Percentiles rank a stretch among this genome's conserved stretches.
These are phyloP conservation scores for Wallemia mellicola DNA, from an alignment of 1,284 basidiomycete species.

Conservation along the genomic window DNA sequence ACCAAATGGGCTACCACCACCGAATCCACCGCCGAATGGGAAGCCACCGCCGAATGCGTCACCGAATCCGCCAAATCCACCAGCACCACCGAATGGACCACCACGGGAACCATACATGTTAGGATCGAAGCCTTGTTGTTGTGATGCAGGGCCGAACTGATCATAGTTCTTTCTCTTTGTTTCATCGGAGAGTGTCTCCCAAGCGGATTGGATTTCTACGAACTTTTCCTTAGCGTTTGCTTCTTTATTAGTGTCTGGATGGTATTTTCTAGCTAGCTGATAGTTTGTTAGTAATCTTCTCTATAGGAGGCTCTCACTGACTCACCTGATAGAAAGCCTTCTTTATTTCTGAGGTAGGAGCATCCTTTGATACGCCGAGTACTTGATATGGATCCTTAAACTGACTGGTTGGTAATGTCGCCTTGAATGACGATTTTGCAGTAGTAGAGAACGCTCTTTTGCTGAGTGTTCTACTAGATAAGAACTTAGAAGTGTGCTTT, in stretches of 20 bases:
- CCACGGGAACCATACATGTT: slow-evolving; percentile 28
- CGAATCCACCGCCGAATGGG: slow-evolving; percentile 4
- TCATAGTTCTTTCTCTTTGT: slow-evolving; percentile 82
- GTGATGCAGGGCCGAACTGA: slow-evolving; percentile 75
- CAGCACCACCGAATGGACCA: slow-evolving; percentile 12
- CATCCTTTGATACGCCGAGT: slow-evolving; percentile 61
- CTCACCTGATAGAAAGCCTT: slow-evolving; percentile 77
- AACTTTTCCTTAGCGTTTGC: slow-evolving; percentile 72
- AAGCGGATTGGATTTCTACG: slow-evolving; percentile 85
- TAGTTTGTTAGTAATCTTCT: slow-evolving; percentile 1
- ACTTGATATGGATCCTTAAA: slow-evolving; percentile 76
- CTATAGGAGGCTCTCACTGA: slow-evolving; percentile 6
- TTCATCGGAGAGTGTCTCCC: slow-evolving; percentile 85
- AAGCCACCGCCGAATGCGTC: neutral
- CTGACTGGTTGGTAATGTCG: slow-evolving; percentile 22
- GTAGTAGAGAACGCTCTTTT: no score
- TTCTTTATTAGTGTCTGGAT: slow-evolving; percentile 91
- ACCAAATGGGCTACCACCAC: neutral
- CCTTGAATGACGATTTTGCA: slow-evolving; percentile 7
- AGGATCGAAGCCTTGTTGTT: slow-evolving; percentile 76
- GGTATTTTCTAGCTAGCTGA: slow-evolving; percentile 86
- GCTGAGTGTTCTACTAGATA: no score
- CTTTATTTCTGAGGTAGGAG: slow-evolving; percentile 69
- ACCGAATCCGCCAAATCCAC: slow-evolving; percentile 6
- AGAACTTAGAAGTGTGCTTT: no score